These are phyloP conservation scores for Ogataea neopini DNA, from an alignment of 805 yeast species.

Conservation along the genomic window DNA sequence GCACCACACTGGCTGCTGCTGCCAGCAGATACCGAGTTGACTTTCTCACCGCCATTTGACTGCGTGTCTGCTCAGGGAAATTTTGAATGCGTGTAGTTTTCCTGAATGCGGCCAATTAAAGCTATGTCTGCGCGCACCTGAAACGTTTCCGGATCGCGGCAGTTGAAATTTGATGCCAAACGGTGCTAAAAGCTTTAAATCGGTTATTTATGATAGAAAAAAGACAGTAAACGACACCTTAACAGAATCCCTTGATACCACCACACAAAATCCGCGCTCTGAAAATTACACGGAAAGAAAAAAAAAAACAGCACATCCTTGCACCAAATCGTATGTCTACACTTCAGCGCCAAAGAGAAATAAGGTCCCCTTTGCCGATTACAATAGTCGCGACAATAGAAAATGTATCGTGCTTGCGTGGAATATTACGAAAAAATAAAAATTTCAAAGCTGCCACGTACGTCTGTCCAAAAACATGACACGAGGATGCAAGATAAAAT, in stretches of 20 bases:
- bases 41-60: slow-evolving; percentile 23
- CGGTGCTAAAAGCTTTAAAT: neutral
- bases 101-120: neutral
- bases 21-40: slow-evolving; percentile 26
- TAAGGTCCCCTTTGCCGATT: neutral
- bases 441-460: neutral
- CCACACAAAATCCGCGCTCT: slow-evolving; percentile 4
- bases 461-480: neutral
- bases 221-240: slow-evolving; percentile 3
- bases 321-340: neutral
- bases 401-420: neutral
- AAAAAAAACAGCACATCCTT: slow-evolving; percentile 1
- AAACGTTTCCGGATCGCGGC: neutral
- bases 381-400: neutral
- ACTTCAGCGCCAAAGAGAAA: neutral
- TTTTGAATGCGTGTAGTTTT: neutral
- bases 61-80: slow-evolving; percentile 4
- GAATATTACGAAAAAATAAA: neutral
- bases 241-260: slow-evolving; percentile 6
- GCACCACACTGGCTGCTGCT: slow-evolving; percentile 11
- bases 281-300: neutral
- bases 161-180: neutral
- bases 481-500: too few relatives aligned
- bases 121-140: neutral
- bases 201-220: neutral